A percentile compares a stretch with the other conserved stretches of the same genome.
Evolutionary conservation across 169 alveolate species (phyloP).

Genomic region (Plasmodium fragile): DNA sequence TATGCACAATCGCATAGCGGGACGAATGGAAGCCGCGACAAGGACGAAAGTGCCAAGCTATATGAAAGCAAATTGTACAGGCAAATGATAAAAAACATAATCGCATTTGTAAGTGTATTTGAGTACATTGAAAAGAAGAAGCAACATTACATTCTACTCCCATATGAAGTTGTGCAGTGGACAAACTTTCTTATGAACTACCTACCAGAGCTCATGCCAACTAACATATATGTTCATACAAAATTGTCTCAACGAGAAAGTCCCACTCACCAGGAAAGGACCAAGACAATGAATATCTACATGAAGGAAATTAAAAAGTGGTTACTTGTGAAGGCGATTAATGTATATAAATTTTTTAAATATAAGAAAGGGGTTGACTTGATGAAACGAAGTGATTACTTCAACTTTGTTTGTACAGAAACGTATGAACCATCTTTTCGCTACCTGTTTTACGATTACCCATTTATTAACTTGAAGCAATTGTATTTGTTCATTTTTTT

Average conservation of each 20-base stretch:
- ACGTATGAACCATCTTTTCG: constrained; percentile 27
- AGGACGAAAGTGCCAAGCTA: constrained; percentile 1
- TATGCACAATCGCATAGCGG: background rate
- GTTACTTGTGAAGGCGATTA: constrained; percentile 51
- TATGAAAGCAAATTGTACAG: constrained; percentile 63
- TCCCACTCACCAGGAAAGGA: constrained; percentile 69
- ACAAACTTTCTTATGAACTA: constrained; percentile 78
- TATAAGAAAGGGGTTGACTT: constrained; percentile 26
- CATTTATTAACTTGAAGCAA: constrained; percentile 86
- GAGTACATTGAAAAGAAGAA: constrained; percentile 48
- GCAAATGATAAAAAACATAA: constrained; percentile 76
- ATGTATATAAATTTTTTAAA: constrained; percentile 38
- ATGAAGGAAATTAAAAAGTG: constrained; percentile 68
- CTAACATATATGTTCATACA: constrained; percentile 68
- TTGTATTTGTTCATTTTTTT: constrained; percentile 88
- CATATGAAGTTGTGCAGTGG: constrained; percentile 89
- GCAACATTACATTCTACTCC: constrained; percentile 87
- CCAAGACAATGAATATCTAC: constrained; percentile 42
- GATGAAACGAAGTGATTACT: constrained; percentile 28
- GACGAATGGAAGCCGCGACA: background rate
- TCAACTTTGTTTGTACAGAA: background rate
- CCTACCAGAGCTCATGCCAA: constrained; percentile 79
- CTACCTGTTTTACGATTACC: constrained; percentile 35
- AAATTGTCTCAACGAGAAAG: constrained; percentile 32
- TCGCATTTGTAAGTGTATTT: constrained; percentile 81